Base-by-base conservation (phyloP, 169 alveolate genomes). In the Plasmodium vinckei region DNA sequence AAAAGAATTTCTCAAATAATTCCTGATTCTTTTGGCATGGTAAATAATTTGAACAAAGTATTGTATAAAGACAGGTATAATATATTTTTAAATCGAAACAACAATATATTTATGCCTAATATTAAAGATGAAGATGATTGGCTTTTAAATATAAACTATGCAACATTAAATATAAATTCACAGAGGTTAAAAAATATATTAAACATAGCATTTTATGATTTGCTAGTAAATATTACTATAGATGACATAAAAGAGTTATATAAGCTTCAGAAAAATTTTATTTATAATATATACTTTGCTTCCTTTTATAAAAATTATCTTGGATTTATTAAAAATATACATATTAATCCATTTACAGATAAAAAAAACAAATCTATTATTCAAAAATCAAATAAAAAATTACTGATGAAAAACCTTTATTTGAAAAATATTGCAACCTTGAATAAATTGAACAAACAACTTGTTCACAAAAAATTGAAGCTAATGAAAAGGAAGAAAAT, bases 81-180 rank as follows among this genome's bases (percentile, higher is more conserved):
- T 53, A 77, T 77, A 63, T 77, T 77, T 47, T 33, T 77, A n/a
- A 77, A 77, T 39, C 56, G 33, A 10, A 77, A 77, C 56, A 77
- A 77, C 65, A 77, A 61, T 33, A 77, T 77, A 63, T 63, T 77
- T 64, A 77, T 64, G 75, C 88, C 88, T 17, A 77, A 77, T 56
- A 77, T 77, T 61, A 77, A 64, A 67, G 88, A 77, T 5, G 88
- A 77, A 27, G 63, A 77, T 13, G 77, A 77, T 17, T 77, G 88
- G 65, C 44, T 77, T 19, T 33, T 77, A 7, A 77, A 69, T 57
- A 77, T 77, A 27, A 77, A 77, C 27, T 49, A 57, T 61, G 67
- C 65, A 10, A 49, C 63, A 51, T 19, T 77, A 12, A 15, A 25
- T 49, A 69, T 44, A 61, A 77, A 64, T n/a, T 47, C 49, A 1